phyloP scores from a whole-genome alignment of 1,284 basidiomycete species.

The Crucibulum parvulum region DNA sequence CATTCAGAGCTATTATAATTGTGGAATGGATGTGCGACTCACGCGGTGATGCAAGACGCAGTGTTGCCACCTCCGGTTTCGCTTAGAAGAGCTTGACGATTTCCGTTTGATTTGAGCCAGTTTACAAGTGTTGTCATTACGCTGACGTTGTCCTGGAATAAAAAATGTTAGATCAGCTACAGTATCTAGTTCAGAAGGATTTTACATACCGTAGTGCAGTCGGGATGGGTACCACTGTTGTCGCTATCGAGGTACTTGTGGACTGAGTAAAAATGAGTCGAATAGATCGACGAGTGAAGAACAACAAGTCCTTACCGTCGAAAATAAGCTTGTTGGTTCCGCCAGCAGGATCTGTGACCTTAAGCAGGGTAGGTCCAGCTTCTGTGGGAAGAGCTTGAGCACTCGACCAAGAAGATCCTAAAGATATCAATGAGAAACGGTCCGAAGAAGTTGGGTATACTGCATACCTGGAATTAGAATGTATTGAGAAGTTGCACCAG shows the following conservation, averaged over 20 bases:
- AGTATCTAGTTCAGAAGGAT: background rate
- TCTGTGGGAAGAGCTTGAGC: slow-evolving; percentile 57
- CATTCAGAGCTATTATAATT: background rate
- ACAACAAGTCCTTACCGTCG: slow-evolving; percentile 42
- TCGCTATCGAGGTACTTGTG: slow-evolving; percentile 70
- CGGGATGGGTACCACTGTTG: slow-evolving; percentile 59
- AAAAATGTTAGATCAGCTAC: background rate
- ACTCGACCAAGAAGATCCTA: slow-evolving; percentile 39
- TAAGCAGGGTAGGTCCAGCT: slow-evolving; percentile 55
- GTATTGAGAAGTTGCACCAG: slow-evolving; percentile 51
- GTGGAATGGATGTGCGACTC: slow-evolving; percentile 10
- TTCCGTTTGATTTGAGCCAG: slow-evolving; percentile 55
- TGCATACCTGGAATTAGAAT: slow-evolving; percentile 51
- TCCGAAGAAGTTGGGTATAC: background rate
- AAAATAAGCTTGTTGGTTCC: slow-evolving; percentile 59
- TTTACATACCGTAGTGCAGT: slow-evolving; percentile 47
- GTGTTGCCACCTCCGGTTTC: slow-evolving; percentile 68
- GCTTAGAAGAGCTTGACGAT: slow-evolving; percentile 61
- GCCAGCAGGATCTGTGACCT: slow-evolving; percentile 62
- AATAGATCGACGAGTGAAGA: background rate
- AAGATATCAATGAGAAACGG: background rate
- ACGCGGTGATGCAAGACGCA: slow-evolving; percentile 52
- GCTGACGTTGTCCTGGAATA: slow-evolving; percentile 47
- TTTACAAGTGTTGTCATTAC: slow-evolving; percentile 50
- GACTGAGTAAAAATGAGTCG: slow-evolving; percentile 33